Evolutionary conservation across 1,284 basidiomycete genomes (phyloP), one percentile per base, ranked within the genome.

Genomic region (Sanghuangporus sanghuang): DNA sequence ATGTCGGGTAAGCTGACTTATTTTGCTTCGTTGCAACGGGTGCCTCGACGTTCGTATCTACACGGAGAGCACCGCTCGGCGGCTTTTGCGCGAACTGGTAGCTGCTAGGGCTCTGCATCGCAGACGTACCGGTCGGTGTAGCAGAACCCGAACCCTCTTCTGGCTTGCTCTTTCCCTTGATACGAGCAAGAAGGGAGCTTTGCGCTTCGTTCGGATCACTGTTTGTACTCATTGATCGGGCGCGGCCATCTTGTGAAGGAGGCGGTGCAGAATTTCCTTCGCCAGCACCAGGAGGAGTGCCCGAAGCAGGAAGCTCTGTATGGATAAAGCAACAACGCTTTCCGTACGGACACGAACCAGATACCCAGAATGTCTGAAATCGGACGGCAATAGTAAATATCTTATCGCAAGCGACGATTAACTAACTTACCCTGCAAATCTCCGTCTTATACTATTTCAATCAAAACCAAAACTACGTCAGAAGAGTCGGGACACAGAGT

Each of bases 311-410:
- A 50, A 92, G 78, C 69, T 93, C 90, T 3, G 91, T 93, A 70
- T 94, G 92, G 69, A 94, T 93, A 80, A 94, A 94, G 77, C 92
- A 94, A 73, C 91, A 93, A 65, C 93, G 80, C 75, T 93, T 92
- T 59, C 92, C 93, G 69, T 95, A 95, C 0, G 92, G 92, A 73
- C 93, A 95, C 16, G 90, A 90, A 27, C 93, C 93, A 58, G 92
- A 92, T 21, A 93, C 89, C 90, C 92, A 93, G 79, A 95, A 95
- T 2, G 93, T 92, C 87, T 92, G 69, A 32, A 65, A 62, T 23
- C 50, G 50, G 21, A 27, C 63, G 62, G 62, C 1, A 59, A 69
- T 40, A 71, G 63, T 68, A 36, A 58, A 42, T 53, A 12, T 3
- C 61, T 42, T 49, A 49, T n/a, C 57, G 62, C 49, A 35, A 62